Conservation (phyloP, 2,329 filamentous ascomycete genomes). For the Penicillium sp. region DNA sequence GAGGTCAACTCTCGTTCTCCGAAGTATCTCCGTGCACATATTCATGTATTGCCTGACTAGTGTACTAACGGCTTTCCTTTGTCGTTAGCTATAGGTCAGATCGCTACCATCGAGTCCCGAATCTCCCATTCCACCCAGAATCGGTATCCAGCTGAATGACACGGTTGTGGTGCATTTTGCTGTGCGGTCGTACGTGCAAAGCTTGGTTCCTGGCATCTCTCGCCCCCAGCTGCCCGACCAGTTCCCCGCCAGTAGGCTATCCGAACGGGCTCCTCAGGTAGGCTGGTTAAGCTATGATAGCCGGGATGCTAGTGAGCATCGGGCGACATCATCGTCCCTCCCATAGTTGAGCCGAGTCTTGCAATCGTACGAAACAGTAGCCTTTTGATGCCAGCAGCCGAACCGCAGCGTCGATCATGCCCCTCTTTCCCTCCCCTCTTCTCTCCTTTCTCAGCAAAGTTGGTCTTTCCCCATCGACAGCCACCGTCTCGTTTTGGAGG, state of each 20-base stretch:
- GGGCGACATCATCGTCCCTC: not conserved
- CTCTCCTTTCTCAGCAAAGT: not conserved
- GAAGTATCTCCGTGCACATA: not conserved
- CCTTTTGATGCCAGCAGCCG: not conserved
- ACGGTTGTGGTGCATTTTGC: not conserved
- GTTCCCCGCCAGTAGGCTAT: conserved; percentile 17
- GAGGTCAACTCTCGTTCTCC: not conserved
- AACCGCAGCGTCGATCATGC: conserved; percentile 12
- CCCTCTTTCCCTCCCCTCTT: conserved; percentile 1
- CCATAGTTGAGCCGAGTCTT: not conserved
- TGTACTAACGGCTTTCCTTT: not conserved
- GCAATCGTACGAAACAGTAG: not conserved
- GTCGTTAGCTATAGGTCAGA: not conserved
- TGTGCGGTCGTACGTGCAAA: not conserved
- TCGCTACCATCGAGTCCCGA: not conserved
- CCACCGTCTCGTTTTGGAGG: not conserved
- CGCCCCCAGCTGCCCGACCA: conserved; percentile 2
- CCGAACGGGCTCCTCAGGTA: not conserved
- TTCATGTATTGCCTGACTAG: not conserved
- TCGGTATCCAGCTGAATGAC: not conserved
- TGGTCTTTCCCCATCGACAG: not conserved
- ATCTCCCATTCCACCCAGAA: not conserved
- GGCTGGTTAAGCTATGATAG: conserved; percentile 7
- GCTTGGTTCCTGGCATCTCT: conserved; percentile 14
- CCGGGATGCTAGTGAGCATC: conserved; percentile 2